Base-by-base conservation (phyloP, 495 filamentous ascomycete genomes). In the Talaromyces borbonicus region DNA sequence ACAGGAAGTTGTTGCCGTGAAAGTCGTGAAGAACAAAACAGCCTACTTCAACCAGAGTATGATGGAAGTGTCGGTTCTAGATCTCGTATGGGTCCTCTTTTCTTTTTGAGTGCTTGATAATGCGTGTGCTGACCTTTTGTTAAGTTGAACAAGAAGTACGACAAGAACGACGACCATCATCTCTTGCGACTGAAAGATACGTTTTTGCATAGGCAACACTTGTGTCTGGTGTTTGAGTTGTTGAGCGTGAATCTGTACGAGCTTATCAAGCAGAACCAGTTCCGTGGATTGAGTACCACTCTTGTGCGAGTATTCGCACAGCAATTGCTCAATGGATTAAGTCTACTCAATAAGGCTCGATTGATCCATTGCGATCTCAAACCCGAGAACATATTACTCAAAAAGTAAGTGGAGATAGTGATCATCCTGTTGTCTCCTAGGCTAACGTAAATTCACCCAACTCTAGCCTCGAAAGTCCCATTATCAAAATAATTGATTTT, bases 41-140 rank as follows among this genome's bases (percentile, higher is more conserved):
- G 93, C 93, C 14, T 99, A 99, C 57, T 99, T 99, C 72, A 99
- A 99, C 57, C 93, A 99, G 63, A 99, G 93, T 61, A 99, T 99
- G 93, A 99, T 99, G 93, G 93, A 99, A 56, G 93, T 99, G 22
- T 99, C 93, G 6, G 93, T 99, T 6, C 69, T 99, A 23, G 93
- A 99, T 63, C 60, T 99, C 73, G 90, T 96, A 76, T 49, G 81
- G n/a, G n/a, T n/a, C n/a, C n/a, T 49, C 30, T 23, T 18, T 50
- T 38, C 14, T 29, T 14, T 19, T 29, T 14, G 5, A 29, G 12
- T 18, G 29, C 25, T n/a, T n/a, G 26, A 40, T 19, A 27, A 27
- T 37, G 11, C 39, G 12, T 8, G 36, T 12, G 33, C 22, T 53
- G 47, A 44, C 59, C 69, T 43, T 72, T 43, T 31, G 49, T 31